Conservation (phyloP, 345 rosid species). For the Brassica nigra region DNA sequence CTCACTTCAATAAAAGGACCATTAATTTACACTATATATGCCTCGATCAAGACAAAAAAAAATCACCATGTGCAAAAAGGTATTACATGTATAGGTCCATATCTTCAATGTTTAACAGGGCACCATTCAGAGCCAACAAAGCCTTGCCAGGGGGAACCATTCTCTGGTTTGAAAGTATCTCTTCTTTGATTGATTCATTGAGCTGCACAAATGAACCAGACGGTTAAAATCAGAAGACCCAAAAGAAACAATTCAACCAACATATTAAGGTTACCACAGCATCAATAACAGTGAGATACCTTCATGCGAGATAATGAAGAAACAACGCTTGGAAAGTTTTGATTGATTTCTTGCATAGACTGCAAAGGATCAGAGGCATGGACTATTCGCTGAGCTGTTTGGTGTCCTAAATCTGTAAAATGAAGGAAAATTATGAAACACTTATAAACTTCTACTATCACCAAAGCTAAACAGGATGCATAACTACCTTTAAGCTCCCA, state of each 20-base stretch:
- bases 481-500: slow-evolving; percentile 94
- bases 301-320: slow-evolving; percentile 97
- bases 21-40: slow-evolving; percentile 6
- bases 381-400: slow-evolving; percentile 95
- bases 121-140: slow-evolving; percentile 96
- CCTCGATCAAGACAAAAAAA: slow-evolving; percentile 17
- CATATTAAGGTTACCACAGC: slow-evolving; percentile 4
- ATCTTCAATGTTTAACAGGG: slow-evolving; percentile 90
- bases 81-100: slow-evolving; percentile 88
- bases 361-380: slow-evolving; percentile 94
- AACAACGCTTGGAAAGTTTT: slow-evolving; percentile 94
- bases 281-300: slow-evolving; percentile 50
- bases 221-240: slow-evolving; percentile 15
- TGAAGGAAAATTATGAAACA: slow-evolving; percentile 34
- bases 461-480: slow-evolving; percentile 25
- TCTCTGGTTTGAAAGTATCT: slow-evolving; percentile 87
- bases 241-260: slow-evolving; percentile 17
- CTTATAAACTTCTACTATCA: not conserved
- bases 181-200: slow-evolving; percentile 86
- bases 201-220: slow-evolving; percentile 54
- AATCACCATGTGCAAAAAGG: slow-evolving; percentile 29
- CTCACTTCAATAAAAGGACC: slow-evolving; percentile 14
- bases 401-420: slow-evolving; percentile 94
- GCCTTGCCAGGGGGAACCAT: slow-evolving; percentile 98
- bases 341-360: slow-evolving; percentile 95